A percentile compares a stretch with the other conserved stretches of the same genome.
Evolutionary conservation across 768 basidiomycete species (phyloP).

Genomic region (Kwoniella bestiolae): DNA sequence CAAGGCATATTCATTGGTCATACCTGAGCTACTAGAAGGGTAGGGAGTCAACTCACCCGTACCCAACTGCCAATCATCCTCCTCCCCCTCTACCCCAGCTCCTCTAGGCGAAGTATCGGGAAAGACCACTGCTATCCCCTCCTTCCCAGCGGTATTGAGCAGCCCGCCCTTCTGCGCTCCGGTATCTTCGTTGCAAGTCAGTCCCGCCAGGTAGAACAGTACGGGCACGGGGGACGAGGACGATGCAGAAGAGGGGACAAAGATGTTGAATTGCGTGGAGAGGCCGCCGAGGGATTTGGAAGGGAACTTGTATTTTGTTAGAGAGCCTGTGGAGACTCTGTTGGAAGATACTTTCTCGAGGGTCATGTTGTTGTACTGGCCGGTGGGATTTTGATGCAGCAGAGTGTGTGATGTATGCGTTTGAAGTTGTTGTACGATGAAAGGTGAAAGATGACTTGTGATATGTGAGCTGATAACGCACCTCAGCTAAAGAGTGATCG

Average conservation of each 20-base stretch:
- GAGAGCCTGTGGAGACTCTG: slow-evolving; percentile 77
- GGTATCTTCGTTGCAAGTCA: slow-evolving; percentile 64
- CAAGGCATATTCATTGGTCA: too few species aligned
- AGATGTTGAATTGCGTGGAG: slow-evolving; percentile 80
- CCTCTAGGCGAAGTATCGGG: slow-evolving; percentile 96
- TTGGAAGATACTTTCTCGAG: slow-evolving; percentile 76
- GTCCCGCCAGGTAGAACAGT: slow-evolving; percentile 82
- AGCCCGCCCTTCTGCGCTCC: slow-evolving; percentile 95
- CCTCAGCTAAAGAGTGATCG: too few species aligned
- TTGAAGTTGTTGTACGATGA: not conserved
- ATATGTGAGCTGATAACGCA: not conserved
- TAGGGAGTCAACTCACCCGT: slow-evolving; percentile 71
- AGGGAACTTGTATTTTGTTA: slow-evolving; percentile 70
- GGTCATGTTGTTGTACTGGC: slow-evolving; percentile 25
- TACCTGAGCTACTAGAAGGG: too few species aligned
- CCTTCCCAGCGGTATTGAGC: slow-evolving; percentile 77
- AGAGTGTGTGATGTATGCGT: not conserved
- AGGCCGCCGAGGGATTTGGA: slow-evolving; percentile 56
- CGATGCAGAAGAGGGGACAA: slow-evolving; percentile 70
- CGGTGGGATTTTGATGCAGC: not conserved
- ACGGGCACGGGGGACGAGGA: slow-evolving; percentile 65
- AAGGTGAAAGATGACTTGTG: not conserved
- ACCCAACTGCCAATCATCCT: slow-evolving; percentile 82
- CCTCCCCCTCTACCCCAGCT: slow-evolving; percentile 73
- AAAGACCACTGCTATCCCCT: slow-evolving; percentile 88